Conservation (phyloP, 257 asterid genomes). For the Solanum etuberosum region DNA sequence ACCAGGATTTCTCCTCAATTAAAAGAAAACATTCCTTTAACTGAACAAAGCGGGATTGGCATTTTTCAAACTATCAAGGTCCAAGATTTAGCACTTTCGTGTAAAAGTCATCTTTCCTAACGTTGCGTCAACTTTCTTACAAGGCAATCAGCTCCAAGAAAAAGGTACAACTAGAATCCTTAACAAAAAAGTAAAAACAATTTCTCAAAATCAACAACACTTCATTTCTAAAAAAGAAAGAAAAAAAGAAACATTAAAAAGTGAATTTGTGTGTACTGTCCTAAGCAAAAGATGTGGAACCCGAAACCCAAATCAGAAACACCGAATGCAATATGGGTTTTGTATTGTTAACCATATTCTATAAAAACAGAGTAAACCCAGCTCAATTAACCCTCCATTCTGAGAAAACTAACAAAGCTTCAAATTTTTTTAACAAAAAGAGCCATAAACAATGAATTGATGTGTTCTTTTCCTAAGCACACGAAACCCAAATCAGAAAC, state of each 20-base stretch:
- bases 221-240: background rate
- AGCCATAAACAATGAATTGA: background rate
- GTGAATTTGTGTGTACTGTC: background rate
- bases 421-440: background rate
- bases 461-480: background rate
- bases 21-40: background rate
- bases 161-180: background rate
- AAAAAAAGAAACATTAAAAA: background rate
- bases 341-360: background rate
- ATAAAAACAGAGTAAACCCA: background rate
- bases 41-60: background rate
- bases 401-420: background rate
- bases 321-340: background rate
- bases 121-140: background rate
- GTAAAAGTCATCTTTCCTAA: background rate
- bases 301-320: background rate
- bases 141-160: background rate
- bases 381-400: background rate
- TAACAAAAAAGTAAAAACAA: background rate
- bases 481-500: background rate
- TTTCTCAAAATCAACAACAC: background rate
- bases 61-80: background rate
- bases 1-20: background rate
- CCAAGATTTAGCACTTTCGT: background rate
- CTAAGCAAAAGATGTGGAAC: background rate